Base-by-base conservation (phyloP, 495 filamentous ascomycete species). In the Collariella sp. region DNA sequence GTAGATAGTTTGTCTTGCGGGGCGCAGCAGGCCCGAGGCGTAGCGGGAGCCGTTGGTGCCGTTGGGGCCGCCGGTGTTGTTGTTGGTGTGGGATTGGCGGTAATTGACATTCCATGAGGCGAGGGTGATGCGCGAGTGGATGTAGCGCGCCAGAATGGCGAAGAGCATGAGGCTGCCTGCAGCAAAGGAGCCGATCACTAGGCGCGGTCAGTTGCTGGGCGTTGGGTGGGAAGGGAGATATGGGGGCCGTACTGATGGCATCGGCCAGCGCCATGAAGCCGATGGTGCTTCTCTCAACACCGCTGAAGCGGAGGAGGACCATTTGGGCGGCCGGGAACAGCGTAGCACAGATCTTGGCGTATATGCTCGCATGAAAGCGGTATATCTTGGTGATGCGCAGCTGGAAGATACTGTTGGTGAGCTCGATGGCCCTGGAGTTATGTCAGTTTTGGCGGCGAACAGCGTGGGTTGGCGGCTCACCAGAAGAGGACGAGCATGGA, bases 401-500 rank as follows among this genome's bases (percentile, higher is more conserved):
- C 24, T 67, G 67, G 50, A 63, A 72, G 16, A 75, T 62, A 22
- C 70, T 70, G 38, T 63, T 55, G 13, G 67, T 61, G 12, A 78
- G 65, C 33, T 70, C 63, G 29, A 71, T 58, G 15, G 73, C 63
- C 73, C 70, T 73, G n/a, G 39, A 38, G 20, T 12, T 23, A 42
- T 18, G 44, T 55, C 29, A 55, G 38, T 15, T 12, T 35, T 7
- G 26, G 36, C 16, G 33, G 11, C 40, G 10, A 7, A 44, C 20
- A 22, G 7, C 0, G 10, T 16, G 16, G 29, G 20, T 3, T 23
- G 13, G 35, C 15, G 41, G 51, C 63, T 24, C 52, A 67, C 69
- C 75, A 78, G 50, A 74, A 78, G 7, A 75, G 54, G 2, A 75
- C 66, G 15, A 75, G 64, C 52, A 75, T 55, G n/a, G 71, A 62